Evolutionary conservation across 768 basidiomycete genomes (phyloP).

Genomic region (Tulasnella sp.): DNA sequence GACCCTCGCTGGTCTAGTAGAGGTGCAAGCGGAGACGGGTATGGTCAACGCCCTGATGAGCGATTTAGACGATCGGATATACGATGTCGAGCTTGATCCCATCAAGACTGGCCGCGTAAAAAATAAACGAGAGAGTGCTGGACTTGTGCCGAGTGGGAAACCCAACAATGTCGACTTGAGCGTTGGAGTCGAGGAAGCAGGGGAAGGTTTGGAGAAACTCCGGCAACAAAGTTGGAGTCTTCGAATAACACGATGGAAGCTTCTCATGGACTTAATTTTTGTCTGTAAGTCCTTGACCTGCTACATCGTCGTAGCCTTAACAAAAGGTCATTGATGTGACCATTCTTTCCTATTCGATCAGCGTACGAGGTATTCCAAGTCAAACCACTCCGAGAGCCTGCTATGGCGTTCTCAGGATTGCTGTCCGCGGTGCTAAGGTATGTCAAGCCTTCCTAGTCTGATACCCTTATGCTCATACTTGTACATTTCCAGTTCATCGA

Average conservation of each 20-base stretch:
- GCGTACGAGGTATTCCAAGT: constrained; percentile 73
- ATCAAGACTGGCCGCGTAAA: neutral
- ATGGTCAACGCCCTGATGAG: constrained; percentile 51
- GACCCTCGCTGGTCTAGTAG: constrained; percentile 70
- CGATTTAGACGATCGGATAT: constrained; percentile 31
- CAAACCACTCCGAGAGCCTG: constrained; percentile 45
- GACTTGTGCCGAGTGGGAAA: constrained; percentile 6
- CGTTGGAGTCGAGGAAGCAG: constrained; percentile 39
- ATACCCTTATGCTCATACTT: neutral
- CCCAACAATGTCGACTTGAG: constrained; percentile 13
- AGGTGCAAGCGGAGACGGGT: constrained; percentile 69
- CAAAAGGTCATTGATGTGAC: neutral
- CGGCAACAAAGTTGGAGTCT: constrained; percentile 70
- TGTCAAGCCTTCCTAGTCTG: constrained; percentile 18
- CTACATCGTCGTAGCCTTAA: constrained; percentile 21
- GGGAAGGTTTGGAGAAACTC: constrained; percentile 40
- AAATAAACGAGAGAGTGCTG: constrained; percentile 5
- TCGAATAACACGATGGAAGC: constrained; percentile 54
- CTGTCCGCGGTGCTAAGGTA: constrained; percentile 67
- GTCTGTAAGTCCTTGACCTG: constrained; percentile 46
- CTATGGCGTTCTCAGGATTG: constrained; percentile 59
- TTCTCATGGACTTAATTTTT: constrained; percentile 77
- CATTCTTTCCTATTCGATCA: constrained; percentile 25
- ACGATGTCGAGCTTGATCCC: constrained; percentile 19
- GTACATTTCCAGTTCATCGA: constrained; percentile 44